Percentiles rank a stretch among this genome's conserved stretches.
These are phyloP conservation scores for Lasiosphaeria hispida DNA, from an alignment of 495 filamentous ascomycete species.

Conservation along the genomic window DNA sequence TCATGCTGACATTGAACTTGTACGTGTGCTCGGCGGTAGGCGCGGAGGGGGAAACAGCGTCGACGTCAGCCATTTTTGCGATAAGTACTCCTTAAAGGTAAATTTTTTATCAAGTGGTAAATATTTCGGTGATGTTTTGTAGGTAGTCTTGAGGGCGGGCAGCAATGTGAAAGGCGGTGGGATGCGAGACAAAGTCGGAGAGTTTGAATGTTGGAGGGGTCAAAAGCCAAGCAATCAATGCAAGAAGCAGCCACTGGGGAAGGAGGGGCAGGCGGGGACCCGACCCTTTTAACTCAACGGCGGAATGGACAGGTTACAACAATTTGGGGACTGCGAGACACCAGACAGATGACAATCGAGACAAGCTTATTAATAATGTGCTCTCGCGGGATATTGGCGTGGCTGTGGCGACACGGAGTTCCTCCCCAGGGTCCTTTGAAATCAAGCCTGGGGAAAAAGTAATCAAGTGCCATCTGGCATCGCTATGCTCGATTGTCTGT, in stretches of 20 bases:
- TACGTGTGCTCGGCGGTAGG: conserved; percentile 47
- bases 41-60: conserved; percentile 1
- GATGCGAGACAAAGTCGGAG: no score
- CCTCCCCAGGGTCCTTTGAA: not conserved
- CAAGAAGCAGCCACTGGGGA: no score
- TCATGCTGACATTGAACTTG: conserved; percentile 66
- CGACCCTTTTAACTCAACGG: no score
- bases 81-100: not conserved
- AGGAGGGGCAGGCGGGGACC: no score
- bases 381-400: not conserved
- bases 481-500: not conserved
- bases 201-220: no score
- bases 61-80: conserved; percentile 43
- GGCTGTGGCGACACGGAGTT: no score
- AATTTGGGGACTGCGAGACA: not conserved
- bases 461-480: not conserved
- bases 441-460: not conserved
- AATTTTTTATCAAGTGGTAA: conserved; percentile 8
- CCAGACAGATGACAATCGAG: not conserved
- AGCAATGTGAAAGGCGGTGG: not conserved
- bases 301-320: not conserved
- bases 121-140: not conserved
- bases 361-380: conserved; percentile 14
- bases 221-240: no score
- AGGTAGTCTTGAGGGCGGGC: not conserved